Evolutionary conservation across 2,329 filamentous ascomycete species (phyloP).

Genomic region (Allantophomopsis lycopodina): DNA sequence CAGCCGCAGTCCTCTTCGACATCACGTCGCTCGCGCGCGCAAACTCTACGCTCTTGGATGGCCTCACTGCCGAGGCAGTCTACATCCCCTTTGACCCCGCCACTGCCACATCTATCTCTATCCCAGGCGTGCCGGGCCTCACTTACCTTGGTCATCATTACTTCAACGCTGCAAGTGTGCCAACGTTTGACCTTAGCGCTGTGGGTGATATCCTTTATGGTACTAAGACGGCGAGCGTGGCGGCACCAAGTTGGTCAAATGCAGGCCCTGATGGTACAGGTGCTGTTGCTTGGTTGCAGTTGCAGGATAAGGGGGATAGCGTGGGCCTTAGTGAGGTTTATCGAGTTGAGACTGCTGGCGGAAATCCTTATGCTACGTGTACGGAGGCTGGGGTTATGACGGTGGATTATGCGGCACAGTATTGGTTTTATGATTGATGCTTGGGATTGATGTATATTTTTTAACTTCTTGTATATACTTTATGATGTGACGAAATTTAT

Average conservation of each 20-base stretch:
- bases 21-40: constrained; percentile 11
- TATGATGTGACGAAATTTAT: no score
- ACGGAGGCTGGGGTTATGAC: constrained; percentile 5
- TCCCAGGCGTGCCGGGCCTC: constrained; percentile 10
- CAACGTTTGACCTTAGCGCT: constrained; percentile 13
- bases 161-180: constrained; percentile 13
- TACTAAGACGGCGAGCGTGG: constrained; percentile 8
- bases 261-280: constrained; percentile 9
- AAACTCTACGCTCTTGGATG: constrained; percentile 4
- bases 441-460: no score
- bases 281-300: constrained; percentile 5
- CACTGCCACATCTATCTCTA: neutral
- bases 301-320: constrained; percentile 4
- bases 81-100: constrained; percentile 5
- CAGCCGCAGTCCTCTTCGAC: constrained; percentile 17
- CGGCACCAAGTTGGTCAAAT: constrained; percentile 10
- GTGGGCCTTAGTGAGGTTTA: constrained; percentile 5
- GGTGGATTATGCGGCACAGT: constrained; percentile 4
- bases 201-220: constrained; percentile 9
- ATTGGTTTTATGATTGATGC: constrained; percentile 5
- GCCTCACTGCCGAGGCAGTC: constrained; percentile 9
- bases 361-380: constrained; percentile 3
- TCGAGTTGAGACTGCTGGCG: constrained; percentile 6
- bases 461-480: no score
- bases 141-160: constrained; percentile 1